These are phyloP conservation scores for Mycosarcoma maydis DNA, from an alignment of 1,284 basidiomycete genomes.

Conservation along the genomic window DNA sequence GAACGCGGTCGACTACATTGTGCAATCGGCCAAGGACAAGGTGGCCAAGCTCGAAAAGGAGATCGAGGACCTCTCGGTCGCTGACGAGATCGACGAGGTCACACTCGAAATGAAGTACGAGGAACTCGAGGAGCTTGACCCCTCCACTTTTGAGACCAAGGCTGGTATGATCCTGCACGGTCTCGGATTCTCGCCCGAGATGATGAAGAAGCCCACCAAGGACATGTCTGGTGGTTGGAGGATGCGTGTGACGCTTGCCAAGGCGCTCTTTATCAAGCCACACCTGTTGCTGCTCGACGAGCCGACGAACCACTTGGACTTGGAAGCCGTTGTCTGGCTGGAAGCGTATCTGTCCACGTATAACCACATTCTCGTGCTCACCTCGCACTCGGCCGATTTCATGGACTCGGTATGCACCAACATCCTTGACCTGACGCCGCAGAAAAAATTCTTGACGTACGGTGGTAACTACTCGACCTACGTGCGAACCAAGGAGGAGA, in stretches of 20 bases:
- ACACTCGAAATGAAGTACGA: conserved; percentile 90
- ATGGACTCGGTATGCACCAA: conserved; percentile 89
- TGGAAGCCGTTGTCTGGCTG: conserved; percentile 97
- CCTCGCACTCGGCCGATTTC: conserved; percentile 97
- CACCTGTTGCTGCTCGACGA: conserved; percentile 88
- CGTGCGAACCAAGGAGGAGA: conserved; percentile 93
- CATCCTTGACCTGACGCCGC: conserved; percentile 92
- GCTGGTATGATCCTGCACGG: conserved; percentile 95
- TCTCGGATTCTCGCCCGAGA: conserved; percentile 87
- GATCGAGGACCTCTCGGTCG: conserved; percentile 90
- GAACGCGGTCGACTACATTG: conserved; percentile 95
- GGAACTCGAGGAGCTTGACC: conserved; percentile 96
- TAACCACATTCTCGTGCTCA: conserved; percentile 92
- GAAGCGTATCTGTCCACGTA: conserved; percentile 97
- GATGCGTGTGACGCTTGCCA: conserved; percentile 96
- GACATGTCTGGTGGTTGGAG: conserved; percentile 99
- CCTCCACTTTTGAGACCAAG: conserved; percentile 92
- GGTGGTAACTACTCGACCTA: conserved; percentile 97
- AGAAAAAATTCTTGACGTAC: conserved; percentile 86
- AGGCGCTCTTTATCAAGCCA: conserved; percentile 95
- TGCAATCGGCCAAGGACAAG: conserved; percentile 90
- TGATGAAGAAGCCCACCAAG: conserved; percentile 97
- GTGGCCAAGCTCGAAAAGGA: conserved; percentile 93
- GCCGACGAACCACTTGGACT: conserved; percentile 82
- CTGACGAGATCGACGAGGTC: conserved; percentile 87